Evolutionary conservation across 2,329 filamentous ascomycete genomes (phyloP).

Genomic region (Parastagonospora avenae): DNA sequence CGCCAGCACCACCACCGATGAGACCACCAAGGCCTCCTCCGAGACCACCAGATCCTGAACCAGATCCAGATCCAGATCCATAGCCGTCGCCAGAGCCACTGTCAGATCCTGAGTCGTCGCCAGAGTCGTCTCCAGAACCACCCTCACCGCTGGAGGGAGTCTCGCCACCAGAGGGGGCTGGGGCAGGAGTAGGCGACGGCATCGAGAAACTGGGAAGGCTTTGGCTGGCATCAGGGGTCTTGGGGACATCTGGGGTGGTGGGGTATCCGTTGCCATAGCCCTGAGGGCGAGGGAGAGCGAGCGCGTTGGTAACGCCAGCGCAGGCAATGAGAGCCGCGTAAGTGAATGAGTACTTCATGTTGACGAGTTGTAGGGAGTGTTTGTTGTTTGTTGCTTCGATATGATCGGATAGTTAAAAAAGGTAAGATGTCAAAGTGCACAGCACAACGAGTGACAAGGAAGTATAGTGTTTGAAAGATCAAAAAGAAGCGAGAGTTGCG

Average conservation of each 20-base stretch:
- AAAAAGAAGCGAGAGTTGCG: neutral
- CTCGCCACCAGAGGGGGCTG: neutral
- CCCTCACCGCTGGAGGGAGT: neutral
- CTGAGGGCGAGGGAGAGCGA: conserved; percentile 15
- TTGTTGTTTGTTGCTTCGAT: neutral
- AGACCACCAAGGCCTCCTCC: neutral
- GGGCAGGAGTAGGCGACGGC: neutral
- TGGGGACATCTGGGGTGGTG: no score
- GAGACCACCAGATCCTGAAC: no score
- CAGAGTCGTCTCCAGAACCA: neutral
- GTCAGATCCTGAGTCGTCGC: neutral
- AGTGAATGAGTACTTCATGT: conserved; percentile 31
- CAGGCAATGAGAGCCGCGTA: conserved; percentile 21
- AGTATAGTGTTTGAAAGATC: neutral
- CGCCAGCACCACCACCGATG: neutral
- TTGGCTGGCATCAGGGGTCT: no score
- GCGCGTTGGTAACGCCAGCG: conserved; percentile 25
- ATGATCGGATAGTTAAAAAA: neutral
- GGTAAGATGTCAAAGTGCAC: conserved; percentile 17
- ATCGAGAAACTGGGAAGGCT: no score
- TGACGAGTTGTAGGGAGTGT: conserved; percentile 1
- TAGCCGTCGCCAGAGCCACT: neutral
- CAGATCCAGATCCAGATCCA: neutral
- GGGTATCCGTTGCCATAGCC: no score
- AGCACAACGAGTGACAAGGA: conserved; percentile 19